Percentiles rank a stretch among this genome's conserved stretches.
Conservation (phyloP, 2,329 filamentous ascomycete genomes). For the Botrytis aclada region DNA sequence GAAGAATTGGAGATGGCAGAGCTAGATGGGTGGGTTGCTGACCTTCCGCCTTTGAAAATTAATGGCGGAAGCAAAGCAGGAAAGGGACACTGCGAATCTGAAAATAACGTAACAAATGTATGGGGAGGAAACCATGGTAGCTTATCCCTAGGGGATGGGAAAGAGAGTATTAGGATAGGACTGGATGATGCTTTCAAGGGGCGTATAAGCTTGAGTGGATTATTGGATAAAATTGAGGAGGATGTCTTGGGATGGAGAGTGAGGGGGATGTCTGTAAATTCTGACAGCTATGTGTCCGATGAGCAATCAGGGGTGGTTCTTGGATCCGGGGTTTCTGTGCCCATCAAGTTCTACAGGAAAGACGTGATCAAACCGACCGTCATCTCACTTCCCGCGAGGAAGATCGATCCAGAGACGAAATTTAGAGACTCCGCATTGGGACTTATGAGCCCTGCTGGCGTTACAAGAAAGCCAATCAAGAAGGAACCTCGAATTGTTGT, state of each 20-base stretch:
- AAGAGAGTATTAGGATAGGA: background rate
- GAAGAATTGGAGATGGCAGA: constrained; percentile 14
- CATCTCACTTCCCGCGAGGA: background rate
- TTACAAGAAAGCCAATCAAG: background rate
- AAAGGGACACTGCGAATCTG: background rate
- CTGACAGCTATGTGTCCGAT: background rate
- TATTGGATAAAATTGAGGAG: constrained; percentile 11
- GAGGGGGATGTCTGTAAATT: background rate
- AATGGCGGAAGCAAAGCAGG: background rate
- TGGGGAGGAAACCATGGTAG: background rate
- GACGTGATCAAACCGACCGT: background rate
- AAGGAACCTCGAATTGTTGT: background rate
- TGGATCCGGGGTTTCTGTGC: background rate
- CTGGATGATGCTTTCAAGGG: background rate
- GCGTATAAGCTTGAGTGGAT: background rate
- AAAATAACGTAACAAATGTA: background rate
- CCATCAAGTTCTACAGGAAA: constrained; percentile 3
- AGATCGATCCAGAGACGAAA: background rate
- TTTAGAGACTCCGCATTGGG: constrained; percentile 17
- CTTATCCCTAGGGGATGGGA: background rate
- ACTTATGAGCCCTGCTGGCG: background rate
- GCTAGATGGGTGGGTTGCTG: constrained; percentile 7
- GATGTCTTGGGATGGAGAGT: constrained; percentile 13
- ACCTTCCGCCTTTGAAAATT: background rate
- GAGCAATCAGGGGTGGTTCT: background rate